Base-by-base conservation (phyloP, 768 basidiomycete genomes). In the Suillus subalutaceus region DNA sequence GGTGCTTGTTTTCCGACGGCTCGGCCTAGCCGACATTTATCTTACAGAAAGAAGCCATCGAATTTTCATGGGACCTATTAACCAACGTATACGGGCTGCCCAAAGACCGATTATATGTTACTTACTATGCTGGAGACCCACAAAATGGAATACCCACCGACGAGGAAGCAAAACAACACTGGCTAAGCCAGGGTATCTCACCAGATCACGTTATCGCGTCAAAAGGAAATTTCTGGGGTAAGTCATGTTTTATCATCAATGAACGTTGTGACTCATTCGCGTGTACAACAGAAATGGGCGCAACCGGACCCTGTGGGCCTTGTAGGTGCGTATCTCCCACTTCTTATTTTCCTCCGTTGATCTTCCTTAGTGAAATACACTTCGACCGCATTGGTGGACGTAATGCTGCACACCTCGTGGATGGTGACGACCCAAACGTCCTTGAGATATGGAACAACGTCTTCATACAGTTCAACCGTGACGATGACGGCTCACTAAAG, bases 371-470 rank as follows among this genome's bases (percentile, higher is more conserved):
- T 71, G 97, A 99, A 79, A 91, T 99, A 68, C 97, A 99, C 79
- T 97, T 87, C 74, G 97, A 99, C 78, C 91, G 96, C 52, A 93
- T 99, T 68, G 97, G 97, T n/a, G 93, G 92, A n/a, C 88, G 97
- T 60, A 94, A 98, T 74, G 97, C 96, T 62, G 87, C 96, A 7
- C 84, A 90, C 72, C 88, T 97, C 57, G 97, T 99, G 70, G 99
- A 99, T 77, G 85, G 90, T 71, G 97, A 99, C 76, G 97, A 99
- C 74, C 96, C 97, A 2, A 90, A 96, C 68, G 97, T 99, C 9
- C 85, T 99, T 65, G 95, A 97, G 79, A 96, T 99, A 70, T 99
- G 97, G 97, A 99, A 99, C 82, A 98, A 97, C 76, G 97, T 99
- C 65, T 99, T 98, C 77, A 99, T 99, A 74, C 96, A 98, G 73